phyloP scores from a whole-genome alignment of 2,329 filamentous ascomycete species.

The Reticulascus tulasneorum region DNA sequence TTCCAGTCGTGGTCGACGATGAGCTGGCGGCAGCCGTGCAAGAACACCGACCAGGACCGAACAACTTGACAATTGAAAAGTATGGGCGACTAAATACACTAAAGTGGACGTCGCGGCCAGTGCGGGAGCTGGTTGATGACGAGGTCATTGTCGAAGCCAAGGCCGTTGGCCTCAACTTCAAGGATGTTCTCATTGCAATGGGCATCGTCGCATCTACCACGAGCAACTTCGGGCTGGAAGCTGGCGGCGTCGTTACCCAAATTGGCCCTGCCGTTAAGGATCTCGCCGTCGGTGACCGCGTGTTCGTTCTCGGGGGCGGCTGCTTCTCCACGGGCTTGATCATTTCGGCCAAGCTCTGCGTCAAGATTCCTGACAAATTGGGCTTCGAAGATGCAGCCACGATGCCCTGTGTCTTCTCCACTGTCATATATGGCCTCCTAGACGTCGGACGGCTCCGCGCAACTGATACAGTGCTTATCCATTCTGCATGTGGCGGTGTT shows the following conservation, averaged over 20 bases:
- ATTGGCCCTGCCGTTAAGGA: conserved; percentile 21
- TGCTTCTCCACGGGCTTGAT: conserved; percentile 5
- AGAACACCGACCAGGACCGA: not conserved
- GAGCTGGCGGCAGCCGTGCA: not conserved
- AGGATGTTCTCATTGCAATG: conserved; percentile 16
- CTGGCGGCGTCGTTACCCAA: conserved; percentile 23
- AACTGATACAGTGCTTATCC: conserved; percentile 22
- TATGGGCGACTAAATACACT: conserved; percentile 6
- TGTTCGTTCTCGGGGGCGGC: conserved; percentile 2
- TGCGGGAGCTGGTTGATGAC: not conserved
- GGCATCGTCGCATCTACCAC: conserved; percentile 14
- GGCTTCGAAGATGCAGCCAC: conserved; percentile 30
- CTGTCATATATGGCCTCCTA: conserved; percentile 26
- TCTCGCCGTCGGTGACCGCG: conserved; percentile 21
- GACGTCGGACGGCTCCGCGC: conserved; percentile 22
- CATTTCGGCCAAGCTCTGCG: conserved; percentile 7
- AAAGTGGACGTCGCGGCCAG: not conserved
- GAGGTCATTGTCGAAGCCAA: conserved; percentile 3
- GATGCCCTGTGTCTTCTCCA: conserved; percentile 29
- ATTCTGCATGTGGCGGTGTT: conserved; percentile 22
- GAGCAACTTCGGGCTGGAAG: conserved; percentile 23
- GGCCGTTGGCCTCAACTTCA: conserved; percentile 9
- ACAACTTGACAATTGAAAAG: not conserved
- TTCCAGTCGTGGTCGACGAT: conserved; percentile 1
- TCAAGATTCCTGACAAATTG: conserved; percentile 29